Evolutionary conservation across 2,329 filamentous ascomycete genomes (phyloP), one percentile per base, ranked within the genome.

Genomic region (Alternaria atra): DNA sequence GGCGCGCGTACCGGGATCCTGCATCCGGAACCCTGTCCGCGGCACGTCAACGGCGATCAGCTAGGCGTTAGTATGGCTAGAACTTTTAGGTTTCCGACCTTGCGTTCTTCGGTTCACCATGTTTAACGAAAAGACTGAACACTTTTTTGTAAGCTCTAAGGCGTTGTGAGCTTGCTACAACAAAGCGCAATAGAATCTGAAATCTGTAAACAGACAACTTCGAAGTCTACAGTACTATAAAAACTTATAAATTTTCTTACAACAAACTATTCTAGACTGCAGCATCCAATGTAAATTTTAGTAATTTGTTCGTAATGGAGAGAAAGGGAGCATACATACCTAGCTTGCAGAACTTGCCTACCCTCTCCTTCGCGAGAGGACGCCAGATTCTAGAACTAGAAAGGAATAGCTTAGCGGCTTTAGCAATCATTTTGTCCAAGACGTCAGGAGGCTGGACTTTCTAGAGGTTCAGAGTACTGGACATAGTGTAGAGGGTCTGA

Each of bases 1-100:
- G 68, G 66, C 66, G 65, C 60, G 56, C 55, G 35, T 60, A 57
- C 70, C 68, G 61, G 70, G 67, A 55, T 69, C 44, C 20, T 59
- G 53, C 54, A 60, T 60, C 61, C 61, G 57, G 42, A 59, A 46
- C 60, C 63, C 52, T 66, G 64, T 52, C 60, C 20, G 55, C 44
- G 69, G 68, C 47, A 63, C 69, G 65, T 63, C 50, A 61, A 64
- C 61, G 61, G 60, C 55, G 55, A 71, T 67, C 65, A 54, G 43
- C 61, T 58, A 58, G 51, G 57, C 53, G 29, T 53, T 60, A 57
- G 53, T 27, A 48, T 48, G 17, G 46, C 46, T 48, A 34, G 37
- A 40, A 8, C 17, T 40, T 23, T 12, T 40, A n/a, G 37, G 5
- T 23, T 23, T 13, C 37, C 9, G 10, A 17, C n/a, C n/a, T 39